These are phyloP conservation scores for Nadsonia commutata DNA, from an alignment of 1,139 yeast species.

Conservation along the genomic window DNA sequence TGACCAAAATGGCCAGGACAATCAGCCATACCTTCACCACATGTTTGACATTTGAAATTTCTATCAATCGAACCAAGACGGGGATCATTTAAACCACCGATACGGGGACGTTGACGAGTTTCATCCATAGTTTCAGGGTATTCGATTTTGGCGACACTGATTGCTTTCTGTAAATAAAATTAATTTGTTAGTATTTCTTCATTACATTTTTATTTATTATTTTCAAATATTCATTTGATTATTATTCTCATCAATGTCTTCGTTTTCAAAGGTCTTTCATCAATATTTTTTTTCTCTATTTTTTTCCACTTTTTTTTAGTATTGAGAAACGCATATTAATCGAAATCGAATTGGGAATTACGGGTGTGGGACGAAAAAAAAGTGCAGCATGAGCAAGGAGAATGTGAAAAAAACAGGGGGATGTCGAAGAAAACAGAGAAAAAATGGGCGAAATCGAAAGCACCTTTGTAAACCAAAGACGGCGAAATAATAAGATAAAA, in stretches of 20 bases:
- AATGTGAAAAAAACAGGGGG: too few species aligned
- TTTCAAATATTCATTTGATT: slow-evolving; percentile 1
- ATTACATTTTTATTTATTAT: slow-evolving; percentile 1
- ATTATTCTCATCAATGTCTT: not conserved
- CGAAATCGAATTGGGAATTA: too few species aligned
- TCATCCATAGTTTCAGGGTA: slow-evolving; percentile 99
- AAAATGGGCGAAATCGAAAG: too few species aligned
- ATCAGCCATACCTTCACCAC: slow-evolving; percentile 98
- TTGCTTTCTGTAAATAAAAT: slow-evolving; percentile 72
- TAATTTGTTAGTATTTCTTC: not conserved
- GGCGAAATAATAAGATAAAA: too few species aligned
- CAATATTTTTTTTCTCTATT: too few species aligned
- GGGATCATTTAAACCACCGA: slow-evolving; percentile 95
- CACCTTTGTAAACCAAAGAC: too few species aligned
- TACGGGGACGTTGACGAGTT: slow-evolving; percentile 84
- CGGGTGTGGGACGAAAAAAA: too few species aligned
- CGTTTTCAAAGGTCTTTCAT: too few species aligned
- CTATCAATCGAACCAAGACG: slow-evolving; percentile 95
- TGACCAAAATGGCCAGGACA: slow-evolving; percentile 99
- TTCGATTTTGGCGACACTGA: slow-evolving; percentile 92
- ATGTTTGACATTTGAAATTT: slow-evolving; percentile 94
- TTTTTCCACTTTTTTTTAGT: too few species aligned
- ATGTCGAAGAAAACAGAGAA: too few species aligned
- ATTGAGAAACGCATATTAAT: too few species aligned
- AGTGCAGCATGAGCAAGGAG: too few species aligned